A percentile compares a stretch with the other conserved stretches of the same genome.
These are phyloP conservation scores for Dendrostoma leiphaemia DNA, from an alignment of 2,329 filamentous ascomycete genomes.

Conservation along the genomic window DNA sequence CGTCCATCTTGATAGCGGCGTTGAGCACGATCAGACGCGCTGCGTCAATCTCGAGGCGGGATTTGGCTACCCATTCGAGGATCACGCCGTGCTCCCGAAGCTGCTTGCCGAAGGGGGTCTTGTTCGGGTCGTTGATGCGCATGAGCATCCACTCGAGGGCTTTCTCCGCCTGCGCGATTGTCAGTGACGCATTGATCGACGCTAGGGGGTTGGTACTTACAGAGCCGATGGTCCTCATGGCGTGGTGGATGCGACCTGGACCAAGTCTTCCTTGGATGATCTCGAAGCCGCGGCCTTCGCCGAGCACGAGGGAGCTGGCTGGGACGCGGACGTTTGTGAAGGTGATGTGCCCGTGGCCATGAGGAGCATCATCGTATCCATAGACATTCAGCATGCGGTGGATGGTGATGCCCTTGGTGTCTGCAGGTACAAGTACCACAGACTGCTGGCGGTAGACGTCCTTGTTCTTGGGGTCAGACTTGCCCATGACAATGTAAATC, in stretches of 20 bases:
- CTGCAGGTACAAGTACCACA: slow-evolving; percentile 82
- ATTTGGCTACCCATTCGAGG: slow-evolving; percentile 90
- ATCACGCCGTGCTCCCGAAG: slow-evolving; percentile 90
- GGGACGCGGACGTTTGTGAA: slow-evolving; percentile 92
- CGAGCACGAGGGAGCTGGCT: slow-evolving; percentile 78
- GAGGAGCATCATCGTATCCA: slow-evolving; percentile 96
- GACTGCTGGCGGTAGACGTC: slow-evolving; percentile 89
- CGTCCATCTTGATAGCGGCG: slow-evolving; percentile 92
- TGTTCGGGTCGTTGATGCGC: slow-evolving; percentile 86
- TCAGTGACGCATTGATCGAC: too few species aligned
- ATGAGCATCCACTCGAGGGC: slow-evolving; percentile 94
- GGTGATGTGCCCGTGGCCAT: slow-evolving; percentile 89
- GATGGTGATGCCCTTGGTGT: slow-evolving; percentile 82
- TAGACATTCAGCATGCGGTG: slow-evolving; percentile 92
- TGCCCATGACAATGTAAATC: slow-evolving; percentile 96
- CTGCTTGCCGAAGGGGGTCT: slow-evolving; percentile 87
- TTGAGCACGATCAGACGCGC: slow-evolving; percentile 89
- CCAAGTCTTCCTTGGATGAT: slow-evolving; percentile 97
- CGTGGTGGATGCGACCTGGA: slow-evolving; percentile 94
- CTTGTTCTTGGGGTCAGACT: slow-evolving; percentile 73
- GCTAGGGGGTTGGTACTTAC: too few species aligned
- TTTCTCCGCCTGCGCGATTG: slow-evolving; percentile 78
- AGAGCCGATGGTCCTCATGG: slow-evolving; percentile 91
- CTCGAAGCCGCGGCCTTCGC: slow-evolving; percentile 92
- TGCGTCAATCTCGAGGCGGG: slow-evolving; percentile 89